A percentile compares a stretch with the other conserved stretches of the same genome.
Conservation (phyloP, 2,329 filamentous ascomycete genomes). For the Pseudofabraea citricarpa region DNA sequence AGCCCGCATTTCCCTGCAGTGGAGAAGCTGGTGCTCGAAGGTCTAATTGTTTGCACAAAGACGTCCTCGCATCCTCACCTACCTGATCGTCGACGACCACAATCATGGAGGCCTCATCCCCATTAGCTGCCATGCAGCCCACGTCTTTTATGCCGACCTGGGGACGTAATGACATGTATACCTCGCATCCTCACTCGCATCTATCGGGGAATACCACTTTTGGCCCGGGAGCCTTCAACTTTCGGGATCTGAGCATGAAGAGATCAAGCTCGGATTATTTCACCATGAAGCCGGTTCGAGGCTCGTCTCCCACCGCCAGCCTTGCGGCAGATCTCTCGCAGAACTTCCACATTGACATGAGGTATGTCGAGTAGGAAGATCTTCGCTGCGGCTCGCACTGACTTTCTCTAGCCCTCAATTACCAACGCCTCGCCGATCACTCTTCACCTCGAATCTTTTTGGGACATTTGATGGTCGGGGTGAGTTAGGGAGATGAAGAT, state of each 20-base stretch:
- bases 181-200: constrained; percentile 40
- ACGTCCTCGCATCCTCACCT: constrained; percentile 4
- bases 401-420: constrained; percentile 62
- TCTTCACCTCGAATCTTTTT: constrained; percentile 73
- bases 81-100: constrained; percentile 5
- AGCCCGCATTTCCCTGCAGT: constrained; percentile 11
- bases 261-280: constrained; percentile 75
- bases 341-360: constrained; percentile 94
- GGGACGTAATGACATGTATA: constrained; percentile 50
- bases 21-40: constrained; percentile 7
- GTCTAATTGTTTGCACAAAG: constrained; percentile 13
- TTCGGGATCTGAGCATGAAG: constrained; percentile 71
- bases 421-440: constrained; percentile 75
- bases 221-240: constrained; percentile 66
- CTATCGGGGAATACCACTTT: constrained; percentile 47
- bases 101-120: constrained; percentile 88
- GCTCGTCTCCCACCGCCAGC: constrained; percentile 86
- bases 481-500: constrained; percentile 34
- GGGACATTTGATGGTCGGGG: constrained; percentile 51
- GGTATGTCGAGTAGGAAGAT: constrained; percentile 49
- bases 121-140: constrained; percentile 88
- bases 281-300: constrained; percentile 68
- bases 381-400: constrained; percentile 6
- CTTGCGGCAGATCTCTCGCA: constrained; percentile 92
- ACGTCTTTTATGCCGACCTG: constrained; percentile 59